Base-by-base conservation (phyloP, 768 basidiomycete genomes). In the Boletus sp. region DNA sequence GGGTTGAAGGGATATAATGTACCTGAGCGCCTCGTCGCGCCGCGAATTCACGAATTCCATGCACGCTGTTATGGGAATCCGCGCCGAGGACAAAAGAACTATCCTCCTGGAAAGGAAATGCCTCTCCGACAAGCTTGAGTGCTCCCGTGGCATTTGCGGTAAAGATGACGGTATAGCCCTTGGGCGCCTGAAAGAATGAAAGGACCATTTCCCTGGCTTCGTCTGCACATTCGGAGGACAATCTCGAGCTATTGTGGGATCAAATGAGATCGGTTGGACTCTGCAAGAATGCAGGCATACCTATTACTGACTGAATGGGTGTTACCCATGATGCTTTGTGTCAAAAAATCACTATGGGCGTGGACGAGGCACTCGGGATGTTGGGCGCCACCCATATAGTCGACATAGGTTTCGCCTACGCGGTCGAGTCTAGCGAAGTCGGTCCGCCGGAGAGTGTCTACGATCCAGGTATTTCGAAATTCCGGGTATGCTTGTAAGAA, bases 11-110 rank as follows among this genome's bases (percentile, higher is more conserved):
- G 44, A 91, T 81, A 66, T 93, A 93, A 40, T 74, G 74, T 17
- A 85, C 79, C 32, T 73, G 66, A 5, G 84, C 82, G 13, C 84
- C 83, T 40, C 77, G 76, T 53, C 72, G 69, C 13, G 66, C 64
- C 0, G 89, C 88, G 62, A 82, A 93, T 70, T 87, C 78, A 40
- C 90, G 79, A 55, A 92, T 87, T 9, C 90, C 90, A 60, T 92
- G 86, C 19, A 92, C 84, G 56, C 88, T 90, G 63, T 91, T 92
- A 67, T 93, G 91, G 7, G 88, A 86, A 70, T 93, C 90, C 15
- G 79, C 77, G 19, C 86, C 81, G 51, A 93, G 82, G 47, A 93
- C 79, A 63, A 83, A 85, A 43, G 69, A 70, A 47, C 83, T 80
- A n/a, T 75, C 79, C 37, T 72, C 72, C 5, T 65, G 68, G 63